These are phyloP conservation scores for Mrakia hoshinonis DNA, from an alignment of 768 basidiomycete genomes.

Conservation along the genomic window DNA sequence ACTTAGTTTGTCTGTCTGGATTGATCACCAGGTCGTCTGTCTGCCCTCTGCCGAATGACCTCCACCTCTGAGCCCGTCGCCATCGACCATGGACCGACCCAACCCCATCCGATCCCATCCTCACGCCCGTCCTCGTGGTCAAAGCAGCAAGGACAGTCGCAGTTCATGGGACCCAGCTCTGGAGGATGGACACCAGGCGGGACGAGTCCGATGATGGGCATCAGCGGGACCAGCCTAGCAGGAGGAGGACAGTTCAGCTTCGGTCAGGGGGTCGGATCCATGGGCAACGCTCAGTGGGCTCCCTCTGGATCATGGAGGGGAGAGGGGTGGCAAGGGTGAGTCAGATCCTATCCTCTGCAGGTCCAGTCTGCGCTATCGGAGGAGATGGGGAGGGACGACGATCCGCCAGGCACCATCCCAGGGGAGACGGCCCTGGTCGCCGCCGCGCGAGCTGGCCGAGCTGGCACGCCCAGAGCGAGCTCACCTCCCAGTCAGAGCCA, in stretches of 20 bases:
- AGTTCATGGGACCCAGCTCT: not conserved
- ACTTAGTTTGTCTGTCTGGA: too few relatives aligned
- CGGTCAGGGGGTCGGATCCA: not conserved
- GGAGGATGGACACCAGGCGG: constrained; percentile 1
- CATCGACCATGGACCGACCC: not conserved
- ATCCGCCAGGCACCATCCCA: too few relatives aligned
- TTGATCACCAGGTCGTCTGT: too few relatives aligned
- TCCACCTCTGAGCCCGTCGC: too few relatives aligned
- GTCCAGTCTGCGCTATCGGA: not conserved
- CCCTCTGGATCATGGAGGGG: constrained; percentile 27
- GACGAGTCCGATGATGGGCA: not conserved
- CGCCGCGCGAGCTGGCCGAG: too few relatives aligned
- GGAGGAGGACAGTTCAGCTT: constrained; percentile 4
- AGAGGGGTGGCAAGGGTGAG: constrained; percentile 30
- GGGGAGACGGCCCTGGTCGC: too few relatives aligned
- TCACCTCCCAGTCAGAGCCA: not conserved
- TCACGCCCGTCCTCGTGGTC: constrained; percentile 4
- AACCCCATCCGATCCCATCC: constrained; percentile 6
- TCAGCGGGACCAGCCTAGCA: not conserved
- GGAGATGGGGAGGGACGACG: not conserved
- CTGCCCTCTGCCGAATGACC: too few relatives aligned
- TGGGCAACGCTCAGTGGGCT: constrained; percentile 16
- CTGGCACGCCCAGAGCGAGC: not conserved
- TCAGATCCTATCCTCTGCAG: not conserved
- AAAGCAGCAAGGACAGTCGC: not conserved